Evolutionary conservation across 2,329 filamentous ascomycete species (phyloP).

Genomic region (Exserohilum rostratum): DNA sequence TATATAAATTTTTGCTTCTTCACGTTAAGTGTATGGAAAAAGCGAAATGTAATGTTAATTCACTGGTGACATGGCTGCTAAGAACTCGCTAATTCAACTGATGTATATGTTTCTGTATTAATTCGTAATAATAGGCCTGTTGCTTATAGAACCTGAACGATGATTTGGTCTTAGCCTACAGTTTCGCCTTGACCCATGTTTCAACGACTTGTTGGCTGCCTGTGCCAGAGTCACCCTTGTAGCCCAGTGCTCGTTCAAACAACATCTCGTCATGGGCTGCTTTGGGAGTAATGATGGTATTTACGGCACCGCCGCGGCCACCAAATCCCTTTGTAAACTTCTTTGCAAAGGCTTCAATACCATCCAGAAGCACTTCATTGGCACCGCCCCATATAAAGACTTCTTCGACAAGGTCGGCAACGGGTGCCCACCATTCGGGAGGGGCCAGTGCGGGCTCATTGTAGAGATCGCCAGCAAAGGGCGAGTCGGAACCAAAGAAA

Average conservation of each 20-base stretch:
- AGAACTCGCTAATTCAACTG: too few relatives aligned
- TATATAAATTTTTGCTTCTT: too few relatives aligned
- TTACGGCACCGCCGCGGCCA: slow-evolving; percentile 36
- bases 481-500: slow-evolving; percentile 53
- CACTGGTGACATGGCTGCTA: too few relatives aligned
- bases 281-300: slow-evolving; percentile 45
- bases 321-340: slow-evolving; percentile 54
- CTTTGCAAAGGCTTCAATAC: slow-evolving; percentile 58
- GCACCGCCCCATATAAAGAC: slow-evolving; percentile 62
- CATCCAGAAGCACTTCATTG: slow-evolving; percentile 63
- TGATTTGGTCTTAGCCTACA: slow-evolving; percentile 25
- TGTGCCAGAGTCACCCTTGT: slow-evolving; percentile 45
- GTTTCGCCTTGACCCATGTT: slow-evolving; percentile 47
- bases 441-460: slow-evolving; percentile 59
- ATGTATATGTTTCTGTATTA: too few relatives aligned
- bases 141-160: too few relatives aligned
- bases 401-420: slow-evolving; percentile 53
- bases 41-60: too few relatives aligned
- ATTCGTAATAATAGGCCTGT: too few relatives aligned
- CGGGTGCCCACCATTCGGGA: slow-evolving; percentile 59
- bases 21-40: too few relatives aligned
- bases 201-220: slow-evolving; percentile 46
- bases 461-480: slow-evolving; percentile 60
- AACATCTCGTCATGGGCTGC: slow-evolving; percentile 53
- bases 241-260: slow-evolving; percentile 48